Conservation (phyloP, 306 rosid species). For the Cicer yamashitae region DNA sequence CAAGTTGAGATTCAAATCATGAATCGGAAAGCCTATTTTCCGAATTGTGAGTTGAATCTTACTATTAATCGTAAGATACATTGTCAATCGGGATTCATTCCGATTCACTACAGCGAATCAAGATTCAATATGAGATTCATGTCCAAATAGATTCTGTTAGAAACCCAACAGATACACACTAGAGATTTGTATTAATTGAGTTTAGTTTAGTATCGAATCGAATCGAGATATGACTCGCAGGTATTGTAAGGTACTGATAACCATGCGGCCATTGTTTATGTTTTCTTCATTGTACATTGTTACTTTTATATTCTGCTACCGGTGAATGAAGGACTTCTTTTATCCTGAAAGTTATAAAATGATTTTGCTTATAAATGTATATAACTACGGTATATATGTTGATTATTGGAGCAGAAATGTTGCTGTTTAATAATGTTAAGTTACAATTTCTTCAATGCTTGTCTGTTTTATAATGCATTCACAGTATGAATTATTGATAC, state of each 20-base stretch:
- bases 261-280: not conserved
- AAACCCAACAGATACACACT: no score
- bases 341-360: not conserved
- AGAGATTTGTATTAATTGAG: no score
- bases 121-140: no score
- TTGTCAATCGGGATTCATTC: no score
- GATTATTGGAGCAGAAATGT: not conserved
- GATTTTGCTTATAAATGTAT: not conserved
- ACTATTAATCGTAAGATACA: no score
- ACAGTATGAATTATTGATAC: conserved; percentile 20
- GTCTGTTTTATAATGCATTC: not conserved
- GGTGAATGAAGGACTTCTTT: not conserved
- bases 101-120: no score
- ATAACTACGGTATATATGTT: not conserved
- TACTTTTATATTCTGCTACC: not conserved
- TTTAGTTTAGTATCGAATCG: no score
- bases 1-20: no score
- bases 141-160: no score
- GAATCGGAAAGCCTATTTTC: no score
- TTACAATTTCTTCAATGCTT: not conserved
- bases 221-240: not conserved
- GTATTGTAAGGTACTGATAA: not conserved
- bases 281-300: not conserved
- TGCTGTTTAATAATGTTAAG: not conserved
- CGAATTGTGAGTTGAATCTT: no score